A percentile compares a stretch with the other conserved stretches of the same genome.
These are phyloP conservation scores for Geum urbanum DNA, from an alignment of 306 rosid genomes.

Conservation along the genomic window DNA sequence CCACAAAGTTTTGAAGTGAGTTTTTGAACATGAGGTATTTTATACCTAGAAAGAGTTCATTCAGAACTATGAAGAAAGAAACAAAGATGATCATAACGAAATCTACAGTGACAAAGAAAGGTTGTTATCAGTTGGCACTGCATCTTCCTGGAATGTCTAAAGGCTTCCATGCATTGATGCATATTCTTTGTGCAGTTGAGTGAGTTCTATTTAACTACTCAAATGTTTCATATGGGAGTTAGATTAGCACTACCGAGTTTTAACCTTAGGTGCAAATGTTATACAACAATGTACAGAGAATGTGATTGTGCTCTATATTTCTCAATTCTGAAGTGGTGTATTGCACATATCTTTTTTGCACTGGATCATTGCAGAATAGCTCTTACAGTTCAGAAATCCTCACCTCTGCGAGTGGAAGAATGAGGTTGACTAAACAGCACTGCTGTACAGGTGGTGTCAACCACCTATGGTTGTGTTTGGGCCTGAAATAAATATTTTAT, in stretches of 20 bases:
- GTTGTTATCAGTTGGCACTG: neutral
- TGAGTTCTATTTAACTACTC: neutral
- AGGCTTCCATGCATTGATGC: slow-evolving; percentile 9
- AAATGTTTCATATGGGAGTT: neutral
- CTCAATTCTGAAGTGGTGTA: neutral
- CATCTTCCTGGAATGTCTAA: slow-evolving; percentile 8
- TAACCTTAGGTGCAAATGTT: neutral
- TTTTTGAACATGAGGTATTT: neutral
- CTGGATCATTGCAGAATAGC: neutral
- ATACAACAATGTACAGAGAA: neutral
- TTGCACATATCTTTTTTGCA: neutral
- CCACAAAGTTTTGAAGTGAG: neutral
- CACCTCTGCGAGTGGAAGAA: neutral
- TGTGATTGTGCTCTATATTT: neutral
- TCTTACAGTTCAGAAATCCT: neutral
- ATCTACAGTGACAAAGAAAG: neutral
- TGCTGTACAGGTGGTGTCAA: neutral
- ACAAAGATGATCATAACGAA: neutral
- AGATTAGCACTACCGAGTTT: neutral
- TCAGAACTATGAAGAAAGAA: neutral
- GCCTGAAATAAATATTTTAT: no score
- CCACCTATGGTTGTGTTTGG: neutral
- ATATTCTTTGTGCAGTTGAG: slow-evolving; percentile 14
- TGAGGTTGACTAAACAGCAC: neutral
- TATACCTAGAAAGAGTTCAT: neutral